Evolutionary conservation across 495 filamentous ascomycete genomes (phyloP), one percentile per base, ranked within the genome.

Genomic region (Daldinia bambusicola): DNA sequence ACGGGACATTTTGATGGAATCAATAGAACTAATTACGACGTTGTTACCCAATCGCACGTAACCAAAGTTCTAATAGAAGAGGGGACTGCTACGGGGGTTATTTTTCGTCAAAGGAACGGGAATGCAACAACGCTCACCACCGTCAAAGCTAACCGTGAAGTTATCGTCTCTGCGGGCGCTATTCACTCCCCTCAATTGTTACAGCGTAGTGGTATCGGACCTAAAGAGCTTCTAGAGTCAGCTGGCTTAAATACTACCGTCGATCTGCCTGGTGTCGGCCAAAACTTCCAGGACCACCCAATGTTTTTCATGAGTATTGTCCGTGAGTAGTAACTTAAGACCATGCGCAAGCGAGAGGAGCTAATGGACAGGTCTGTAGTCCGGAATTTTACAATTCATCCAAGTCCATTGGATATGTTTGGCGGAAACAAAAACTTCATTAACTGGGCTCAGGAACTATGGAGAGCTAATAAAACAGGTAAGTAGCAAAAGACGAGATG

Each of bases 241-340:
- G 83, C 84, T 14, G 78, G 79, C 1, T 84, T 90, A 37, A 76
- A 77, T 4, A 78, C 84, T 0, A 68, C 81, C 1, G 77, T 86
- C 1, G 83, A 89, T 60, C 73, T 87, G 0, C 86, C 87, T 0
- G 86, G 85, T 5, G 87, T 89, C 13, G 87, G 87, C 1, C 81
- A 85, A 61, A 89, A 89, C 66, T 84, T 89, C 63, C 87, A 89
- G 62, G 87, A 89, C 56, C 87, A 89, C 55, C 78, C 78, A 2
- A 81, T 82, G 73, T 66, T 76, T 32, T 69, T 82, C 6, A 67
- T 67, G 45, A 75, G 71, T 12, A 59, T 77, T 30, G 59, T 63
- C 12, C 78, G 81, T 81, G 65, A 72, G 80, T 69, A 31, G 8
- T 7, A 32, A 36, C 4, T 32, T 20, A 41, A 31, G 7, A 2